phyloP scores from a whole-genome alignment of 2,329 filamentous ascomycete species.

The Harringtonia lauricola region DNA sequence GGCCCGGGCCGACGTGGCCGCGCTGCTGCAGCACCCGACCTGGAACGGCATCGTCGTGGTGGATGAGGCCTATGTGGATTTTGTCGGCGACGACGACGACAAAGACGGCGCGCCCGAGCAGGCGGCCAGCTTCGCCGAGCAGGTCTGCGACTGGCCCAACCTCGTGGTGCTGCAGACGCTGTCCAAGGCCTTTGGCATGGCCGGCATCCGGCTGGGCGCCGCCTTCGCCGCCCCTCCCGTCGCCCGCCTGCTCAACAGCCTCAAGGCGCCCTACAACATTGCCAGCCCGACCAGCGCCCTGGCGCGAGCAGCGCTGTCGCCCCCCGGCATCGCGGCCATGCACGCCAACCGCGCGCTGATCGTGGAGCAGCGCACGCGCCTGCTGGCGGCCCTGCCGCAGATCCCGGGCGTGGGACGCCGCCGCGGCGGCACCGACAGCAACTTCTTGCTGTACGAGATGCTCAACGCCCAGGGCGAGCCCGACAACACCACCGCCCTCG shows the following conservation, averaged over 20 bases:
- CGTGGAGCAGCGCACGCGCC: conserved; percentile 62
- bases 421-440: conserved; percentile 68
- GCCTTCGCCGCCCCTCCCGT: conserved; percentile 70
- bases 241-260: conserved; percentile 70
- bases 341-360: conserved; percentile 56
- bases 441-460: conserved; percentile 88
- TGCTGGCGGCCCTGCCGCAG: conserved; percentile 61
- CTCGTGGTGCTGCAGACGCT: conserved; percentile 96
- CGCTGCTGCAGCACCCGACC: conserved; percentile 69
- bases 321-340: conserved; percentile 63
- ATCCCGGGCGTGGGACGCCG: conserved; percentile 72
- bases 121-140: conserved; percentile 71
- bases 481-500: conserved; percentile 66
- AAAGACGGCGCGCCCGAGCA: not conserved
- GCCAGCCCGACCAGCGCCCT: conserved; percentile 77
- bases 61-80: conserved; percentile 95
- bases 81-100: conserved; percentile 49
- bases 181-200: conserved; percentile 95
- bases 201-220: conserved; percentile 81
- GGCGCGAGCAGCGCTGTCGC: conserved; percentile 60
- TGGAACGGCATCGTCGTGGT: conserved; percentile 94
- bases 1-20: conserved; percentile 60
- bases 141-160: conserved; percentile 88
- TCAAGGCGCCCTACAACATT: conserved; percentile 96
- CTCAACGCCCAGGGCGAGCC: conserved; percentile 61